Conservation (phyloP, 192 early-diverging fungal genomes). For the Chytriomyces sp. region DNA sequence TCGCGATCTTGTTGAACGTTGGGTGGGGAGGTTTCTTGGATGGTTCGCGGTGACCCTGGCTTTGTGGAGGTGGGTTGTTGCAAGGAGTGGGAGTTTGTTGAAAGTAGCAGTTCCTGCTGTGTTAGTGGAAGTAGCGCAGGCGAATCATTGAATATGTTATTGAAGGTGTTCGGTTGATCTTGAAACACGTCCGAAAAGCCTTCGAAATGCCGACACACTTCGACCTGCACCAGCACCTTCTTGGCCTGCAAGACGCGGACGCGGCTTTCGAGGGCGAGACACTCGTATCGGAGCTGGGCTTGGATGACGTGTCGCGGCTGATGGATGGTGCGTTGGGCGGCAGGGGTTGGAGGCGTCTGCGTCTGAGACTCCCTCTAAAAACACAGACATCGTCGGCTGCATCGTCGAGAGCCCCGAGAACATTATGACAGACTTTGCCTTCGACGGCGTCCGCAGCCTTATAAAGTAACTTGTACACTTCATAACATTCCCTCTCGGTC, state of each 20-base stretch:
- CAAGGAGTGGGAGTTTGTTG: too few species aligned
- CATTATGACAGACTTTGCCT: constrained; percentile 39
- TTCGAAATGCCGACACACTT: background rate
- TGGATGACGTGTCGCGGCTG: background rate
- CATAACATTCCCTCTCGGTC: background rate
- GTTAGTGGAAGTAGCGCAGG: too few species aligned
- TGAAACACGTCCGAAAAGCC: too few species aligned
- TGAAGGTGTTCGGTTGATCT: too few species aligned
- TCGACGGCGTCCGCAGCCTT: constrained; percentile 70
- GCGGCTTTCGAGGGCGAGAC: constrained; percentile 14
- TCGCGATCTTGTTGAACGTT: too few species aligned
- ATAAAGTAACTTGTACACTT: constrained; percentile 56
- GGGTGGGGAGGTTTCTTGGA: too few species aligned
- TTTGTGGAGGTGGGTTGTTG: too few species aligned
- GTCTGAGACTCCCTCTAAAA: background rate
- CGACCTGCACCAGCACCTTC: constrained; percentile 18
- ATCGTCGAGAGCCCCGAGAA: constrained; percentile 39
- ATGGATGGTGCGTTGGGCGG: constrained; percentile 18
- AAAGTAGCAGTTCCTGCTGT: too few species aligned
- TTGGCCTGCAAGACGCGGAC: constrained; percentile 2
- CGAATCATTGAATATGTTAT: too few species aligned
- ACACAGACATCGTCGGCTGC: constrained; percentile 44
- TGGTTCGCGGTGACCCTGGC: too few species aligned
- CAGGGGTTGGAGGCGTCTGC: background rate
- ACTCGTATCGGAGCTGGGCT: constrained; percentile 1